A percentile compares a stretch with the other conserved stretches of the same genome.
phyloP scores from a whole-genome alignment of 805 yeast species.

The Isabelozyma rhagii region DNA sequence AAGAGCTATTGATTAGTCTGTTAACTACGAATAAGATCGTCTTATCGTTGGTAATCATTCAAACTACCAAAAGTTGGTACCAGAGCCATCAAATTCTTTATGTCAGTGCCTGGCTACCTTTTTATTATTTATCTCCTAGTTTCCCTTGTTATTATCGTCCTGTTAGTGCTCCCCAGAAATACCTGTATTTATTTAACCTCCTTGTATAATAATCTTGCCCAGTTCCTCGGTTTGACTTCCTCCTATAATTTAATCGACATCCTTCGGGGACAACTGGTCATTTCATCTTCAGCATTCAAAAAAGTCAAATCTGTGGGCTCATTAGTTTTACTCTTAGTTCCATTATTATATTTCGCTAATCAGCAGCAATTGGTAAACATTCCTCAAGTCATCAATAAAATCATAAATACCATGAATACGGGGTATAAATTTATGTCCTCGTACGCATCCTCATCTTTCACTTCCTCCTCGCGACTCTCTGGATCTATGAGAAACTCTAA shows the following conservation, averaged over 20 bases:
- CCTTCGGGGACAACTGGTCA: neutral
- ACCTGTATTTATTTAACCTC: neutral
- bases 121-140: neutral
- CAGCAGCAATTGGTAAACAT: constrained; percentile 3
- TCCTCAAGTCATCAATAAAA: constrained; percentile 7
- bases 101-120: neutral
- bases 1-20: too few relatives aligned
- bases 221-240: neutral
- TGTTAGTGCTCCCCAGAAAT: neutral
- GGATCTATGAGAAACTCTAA: constrained; percentile 13
- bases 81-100: neutral
- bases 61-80: neutral
- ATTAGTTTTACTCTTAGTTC: neutral
- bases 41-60: too few relatives aligned
- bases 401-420: constrained; percentile 10
- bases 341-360: neutral
- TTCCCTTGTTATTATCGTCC: neutral
- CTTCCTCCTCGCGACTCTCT: constrained; percentile 6
- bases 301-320: neutral
- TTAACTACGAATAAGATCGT: too few relatives aligned
- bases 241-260: neutral
- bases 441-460: neutral
- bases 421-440: constrained; percentile 7
- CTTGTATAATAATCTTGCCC: neutral
- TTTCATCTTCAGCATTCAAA: neutral